Conservation (phyloP, 2,329 filamentous ascomycete genomes). For the Epichloe gansuensis region DNA sequence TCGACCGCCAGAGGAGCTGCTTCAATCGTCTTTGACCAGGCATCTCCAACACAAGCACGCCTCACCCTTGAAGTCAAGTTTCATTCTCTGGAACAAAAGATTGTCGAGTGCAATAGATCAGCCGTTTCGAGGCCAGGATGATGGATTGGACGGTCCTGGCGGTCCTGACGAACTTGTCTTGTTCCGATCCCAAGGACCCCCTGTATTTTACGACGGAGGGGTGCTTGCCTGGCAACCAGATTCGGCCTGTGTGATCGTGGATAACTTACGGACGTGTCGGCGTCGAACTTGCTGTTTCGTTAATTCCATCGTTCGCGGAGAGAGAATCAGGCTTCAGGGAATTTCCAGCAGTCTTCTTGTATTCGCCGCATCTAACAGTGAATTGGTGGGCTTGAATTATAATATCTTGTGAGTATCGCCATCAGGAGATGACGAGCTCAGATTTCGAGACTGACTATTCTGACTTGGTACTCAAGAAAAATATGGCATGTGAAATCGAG, state of each 20-base stretch:
- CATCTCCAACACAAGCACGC: slow-evolving; percentile 8
- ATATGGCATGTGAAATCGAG: slow-evolving; percentile 11
- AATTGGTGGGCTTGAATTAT: background rate
- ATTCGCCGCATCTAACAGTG: background rate
- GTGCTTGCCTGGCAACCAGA: slow-evolving; percentile 17
- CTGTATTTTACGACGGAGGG: slow-evolving; percentile 12
- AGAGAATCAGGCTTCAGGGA: slow-evolving; percentile 8
- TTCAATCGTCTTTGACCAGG: background rate
- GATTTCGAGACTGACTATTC: no score
- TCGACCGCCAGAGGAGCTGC: background rate
- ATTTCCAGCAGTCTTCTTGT: slow-evolving; percentile 8
- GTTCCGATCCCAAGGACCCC: slow-evolving; percentile 6
- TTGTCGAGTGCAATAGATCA: background rate
- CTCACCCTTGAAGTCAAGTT: slow-evolving; percentile 8
- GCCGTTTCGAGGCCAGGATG: background rate
- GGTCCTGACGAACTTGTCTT: background rate
- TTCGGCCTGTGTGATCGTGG: slow-evolving; percentile 11
- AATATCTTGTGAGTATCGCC: slow-evolving; percentile 6
- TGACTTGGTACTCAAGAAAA: slow-evolving; percentile 5
- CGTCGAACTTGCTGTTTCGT: slow-evolving; percentile 11
- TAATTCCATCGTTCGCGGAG: slow-evolving; percentile 8
- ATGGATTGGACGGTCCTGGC: background rate
- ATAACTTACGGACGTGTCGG: slow-evolving; percentile 11
- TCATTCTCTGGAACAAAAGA: slow-evolving; percentile 5
- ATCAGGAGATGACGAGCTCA: background rate